These are phyloP conservation scores for Pseudogymnoascus sp. DNA, from an alignment of 2,329 filamentous ascomycete genomes.

Conservation along the genomic window DNA sequence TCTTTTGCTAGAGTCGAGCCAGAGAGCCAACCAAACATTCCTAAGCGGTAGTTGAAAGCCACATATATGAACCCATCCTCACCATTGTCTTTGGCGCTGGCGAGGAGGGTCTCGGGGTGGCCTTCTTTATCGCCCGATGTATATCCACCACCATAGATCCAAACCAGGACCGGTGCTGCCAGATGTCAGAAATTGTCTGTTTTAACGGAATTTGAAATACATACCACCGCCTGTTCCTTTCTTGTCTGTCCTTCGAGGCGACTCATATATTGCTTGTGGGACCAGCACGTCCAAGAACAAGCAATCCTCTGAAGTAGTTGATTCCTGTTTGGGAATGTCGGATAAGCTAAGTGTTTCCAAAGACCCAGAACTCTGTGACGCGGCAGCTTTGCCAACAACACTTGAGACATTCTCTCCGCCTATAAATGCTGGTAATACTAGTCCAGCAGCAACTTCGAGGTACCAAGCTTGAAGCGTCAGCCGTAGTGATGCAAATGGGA, in stretches of 20 bases:
- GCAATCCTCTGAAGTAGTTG: background rate
- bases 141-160: conserved; percentile 44
- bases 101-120: conserved; percentile 33
- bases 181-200: background rate
- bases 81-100: conserved; percentile 22
- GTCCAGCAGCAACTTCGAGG: background rate
- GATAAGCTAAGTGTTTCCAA: background rate
- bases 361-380: background rate
- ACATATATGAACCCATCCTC: conserved; percentile 30
- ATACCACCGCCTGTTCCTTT: background rate
- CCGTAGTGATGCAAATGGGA: background rate
- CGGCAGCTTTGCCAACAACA: background rate
- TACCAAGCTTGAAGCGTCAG: background rate
- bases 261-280: conserved; percentile 31
- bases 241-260: background rate
- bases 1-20: conserved; percentile 34
- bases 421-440: background rate
- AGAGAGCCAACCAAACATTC: conserved; percentile 30
- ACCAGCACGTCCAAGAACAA: conserved; percentile 39
- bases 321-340: background rate
- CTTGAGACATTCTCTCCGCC: background rate
- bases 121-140: conserved; percentile 32
- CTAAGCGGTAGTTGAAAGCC: conserved; percentile 29
- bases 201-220: background rate
- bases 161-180: conserved; percentile 37